Percentiles rank a stretch among this genome's conserved stretches.
These are phyloP conservation scores for Pichia sp. DNA, from an alignment of 1,139 yeast genomes.

Conservation along the genomic window DNA sequence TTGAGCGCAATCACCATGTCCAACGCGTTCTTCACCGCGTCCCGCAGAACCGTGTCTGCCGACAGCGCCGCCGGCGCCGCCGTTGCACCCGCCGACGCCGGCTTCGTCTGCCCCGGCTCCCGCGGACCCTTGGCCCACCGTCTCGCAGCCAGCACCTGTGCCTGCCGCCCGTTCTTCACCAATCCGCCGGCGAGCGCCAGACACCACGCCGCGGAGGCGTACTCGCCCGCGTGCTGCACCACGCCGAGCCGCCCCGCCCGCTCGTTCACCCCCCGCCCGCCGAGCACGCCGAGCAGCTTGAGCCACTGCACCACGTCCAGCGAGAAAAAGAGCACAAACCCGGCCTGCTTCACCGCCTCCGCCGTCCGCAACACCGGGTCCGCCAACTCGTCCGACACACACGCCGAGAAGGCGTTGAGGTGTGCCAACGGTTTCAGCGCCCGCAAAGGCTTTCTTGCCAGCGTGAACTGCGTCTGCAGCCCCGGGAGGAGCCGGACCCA, in stretches of 20 bases:
- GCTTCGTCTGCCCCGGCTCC: no score
- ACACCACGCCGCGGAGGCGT: slow-evolving; percentile 70
- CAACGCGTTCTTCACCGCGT: slow-evolving; percentile 72
- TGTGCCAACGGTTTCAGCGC: slow-evolving; percentile 80
- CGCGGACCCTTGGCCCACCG: slow-evolving; percentile 7
- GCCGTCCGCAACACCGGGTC: slow-evolving; percentile 56
- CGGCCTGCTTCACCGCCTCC: slow-evolving; percentile 63
- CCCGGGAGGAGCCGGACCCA: slow-evolving; percentile 23
- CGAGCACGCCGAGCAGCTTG: slow-evolving; percentile 40
- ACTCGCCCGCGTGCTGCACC: slow-evolving; percentile 34
- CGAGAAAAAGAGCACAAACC: slow-evolving; percentile 69
- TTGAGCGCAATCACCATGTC: slow-evolving; percentile 76
- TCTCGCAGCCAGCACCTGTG: slow-evolving; percentile 17
- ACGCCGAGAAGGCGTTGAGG: slow-evolving; percentile 62
- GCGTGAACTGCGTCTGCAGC: slow-evolving; percentile 56
- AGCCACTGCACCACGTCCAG: slow-evolving; percentile 73
- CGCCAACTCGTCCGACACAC: slow-evolving; percentile 66
- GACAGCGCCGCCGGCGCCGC: slow-evolving; percentile 31
- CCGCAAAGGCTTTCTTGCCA: slow-evolving; percentile 80
- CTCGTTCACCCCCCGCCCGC: slow-evolving; percentile 20
- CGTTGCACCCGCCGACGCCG: background rate
- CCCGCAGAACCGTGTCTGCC: slow-evolving; percentile 45
- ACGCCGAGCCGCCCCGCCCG: slow-evolving; percentile 5
- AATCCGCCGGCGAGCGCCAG: slow-evolving; percentile 50
- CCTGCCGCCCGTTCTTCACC: slow-evolving; percentile 30